Conservation (phyloP, 2,329 filamentous ascomycete species). For the Chaetomiaceae sp. region DNA sequence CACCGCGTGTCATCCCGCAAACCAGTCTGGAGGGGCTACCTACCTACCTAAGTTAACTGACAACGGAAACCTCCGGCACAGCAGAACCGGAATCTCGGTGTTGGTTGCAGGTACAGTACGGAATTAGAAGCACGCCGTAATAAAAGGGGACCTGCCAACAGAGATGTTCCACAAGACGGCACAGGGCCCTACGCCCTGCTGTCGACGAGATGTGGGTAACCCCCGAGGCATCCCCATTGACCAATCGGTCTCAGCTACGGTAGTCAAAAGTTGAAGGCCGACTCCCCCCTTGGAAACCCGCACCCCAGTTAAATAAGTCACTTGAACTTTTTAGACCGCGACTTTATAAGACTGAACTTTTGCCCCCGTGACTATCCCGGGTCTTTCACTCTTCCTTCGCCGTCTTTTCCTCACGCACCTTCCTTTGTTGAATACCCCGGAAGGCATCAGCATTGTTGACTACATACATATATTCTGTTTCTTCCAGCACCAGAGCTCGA, state of each 20-base stretch:
- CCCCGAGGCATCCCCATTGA: slow-evolving; percentile 6
- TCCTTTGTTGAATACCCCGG: slow-evolving; percentile 4
- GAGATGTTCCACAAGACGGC: slow-evolving; percentile 4
- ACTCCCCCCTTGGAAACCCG: neutral
- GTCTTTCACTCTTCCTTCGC: neutral
- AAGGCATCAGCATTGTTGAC: neutral
- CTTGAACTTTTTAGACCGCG: neutral
- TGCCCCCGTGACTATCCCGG: slow-evolving; percentile 9
- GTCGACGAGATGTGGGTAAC: slow-evolving; percentile 8
- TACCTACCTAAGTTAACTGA: too few species aligned
- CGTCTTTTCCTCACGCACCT: neutral
- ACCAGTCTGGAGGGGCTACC: too few species aligned
- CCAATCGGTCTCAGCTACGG: slow-evolving; percentile 11
- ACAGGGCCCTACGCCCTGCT: neutral
- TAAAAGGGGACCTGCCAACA: too few species aligned
- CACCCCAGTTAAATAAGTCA: slow-evolving; percentile 1
- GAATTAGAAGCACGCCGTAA: neutral
- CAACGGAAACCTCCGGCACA: slow-evolving; percentile 14
- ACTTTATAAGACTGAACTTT: slow-evolving; percentile 6
- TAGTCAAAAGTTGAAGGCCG: neutral
- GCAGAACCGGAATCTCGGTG: neutral
- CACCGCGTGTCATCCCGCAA: too few species aligned
- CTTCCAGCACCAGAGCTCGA: neutral
- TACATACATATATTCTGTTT: too few species aligned
- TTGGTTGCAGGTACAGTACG: too few species aligned